phyloP scores from a whole-genome alignment of 768 basidiomycete species.

The Termitomyces heimii region DNA sequence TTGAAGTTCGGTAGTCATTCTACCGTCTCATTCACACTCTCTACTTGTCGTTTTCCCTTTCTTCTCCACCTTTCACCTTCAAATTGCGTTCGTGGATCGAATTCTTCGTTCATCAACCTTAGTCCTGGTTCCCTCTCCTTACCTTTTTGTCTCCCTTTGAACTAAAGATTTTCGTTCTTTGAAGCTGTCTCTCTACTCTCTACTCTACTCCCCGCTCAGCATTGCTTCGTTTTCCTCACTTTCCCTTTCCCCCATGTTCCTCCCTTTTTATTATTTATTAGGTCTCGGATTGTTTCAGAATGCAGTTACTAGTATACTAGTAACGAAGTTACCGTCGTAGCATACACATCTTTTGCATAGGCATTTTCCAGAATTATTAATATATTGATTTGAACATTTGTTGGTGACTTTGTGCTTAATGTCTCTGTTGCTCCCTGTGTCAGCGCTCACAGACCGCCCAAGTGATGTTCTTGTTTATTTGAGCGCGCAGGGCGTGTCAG shows the following conservation, averaged over 20 bases:
- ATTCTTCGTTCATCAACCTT: background rate
- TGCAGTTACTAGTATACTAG: background rate
- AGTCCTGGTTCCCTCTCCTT: background rate
- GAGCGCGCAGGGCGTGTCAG: too few species aligned
- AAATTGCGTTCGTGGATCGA: background rate
- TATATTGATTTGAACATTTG: too few species aligned
- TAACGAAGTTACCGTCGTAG: background rate
- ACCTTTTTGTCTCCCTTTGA: background rate
- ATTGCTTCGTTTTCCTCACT: background rate
- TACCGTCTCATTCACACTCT: background rate
- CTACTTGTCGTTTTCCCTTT: background rate
- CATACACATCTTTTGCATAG: background rate
- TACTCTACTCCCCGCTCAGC: background rate
- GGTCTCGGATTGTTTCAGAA: background rate
- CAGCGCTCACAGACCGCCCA: too few species aligned
- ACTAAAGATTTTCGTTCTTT: background rate
- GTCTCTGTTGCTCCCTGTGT: too few species aligned
- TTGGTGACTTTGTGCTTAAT: too few species aligned
- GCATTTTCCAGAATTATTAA: too few species aligned
- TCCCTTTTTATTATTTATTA: background rate
- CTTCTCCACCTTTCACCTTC: background rate
- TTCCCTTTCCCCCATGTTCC: background rate
- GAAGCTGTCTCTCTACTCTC: background rate
- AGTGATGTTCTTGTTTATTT: too few species aligned
- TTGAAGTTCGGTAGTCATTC: background rate